These are phyloP conservation scores for Arabidopsis lyrata DNA, from an alignment of 441 rosid genomes.

Conservation along the genomic window DNA sequence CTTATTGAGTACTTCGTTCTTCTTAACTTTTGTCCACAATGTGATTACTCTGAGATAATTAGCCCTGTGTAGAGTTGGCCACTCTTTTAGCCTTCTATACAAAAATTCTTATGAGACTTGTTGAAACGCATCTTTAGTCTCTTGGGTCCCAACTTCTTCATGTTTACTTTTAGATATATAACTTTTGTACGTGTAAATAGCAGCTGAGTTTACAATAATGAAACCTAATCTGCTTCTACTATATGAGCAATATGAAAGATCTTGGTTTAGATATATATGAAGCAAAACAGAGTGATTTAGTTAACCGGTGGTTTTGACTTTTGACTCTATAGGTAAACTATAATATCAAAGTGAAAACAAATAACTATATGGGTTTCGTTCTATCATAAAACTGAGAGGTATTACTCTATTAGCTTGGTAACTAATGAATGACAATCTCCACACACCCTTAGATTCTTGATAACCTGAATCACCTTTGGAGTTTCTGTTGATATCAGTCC, in stretches of 20 bases:
- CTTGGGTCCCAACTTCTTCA: neutral
- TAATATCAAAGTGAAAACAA: too few relatives aligned
- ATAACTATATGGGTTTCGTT: too few relatives aligned
- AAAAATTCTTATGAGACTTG: neutral
- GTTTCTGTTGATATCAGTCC: slow-evolving; percentile 15
- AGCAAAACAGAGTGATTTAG: neutral
- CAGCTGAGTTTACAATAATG: neutral
- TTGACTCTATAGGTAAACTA: too few relatives aligned
- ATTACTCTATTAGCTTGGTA: slow-evolving; percentile 39
- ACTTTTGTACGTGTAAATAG: neutral
- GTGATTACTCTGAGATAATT: neutral
- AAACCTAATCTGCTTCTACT: neutral
- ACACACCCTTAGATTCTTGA: too few relatives aligned
- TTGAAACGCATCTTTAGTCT: neutral
- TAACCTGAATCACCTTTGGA: slow-evolving; percentile 32
- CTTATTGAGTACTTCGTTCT: neutral
- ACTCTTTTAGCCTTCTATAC: neutral
- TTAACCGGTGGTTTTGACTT: too few relatives aligned
- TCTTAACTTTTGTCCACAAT: neutral
- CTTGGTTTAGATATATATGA: neutral
- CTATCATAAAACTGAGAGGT: too few relatives aligned
- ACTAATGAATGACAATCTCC: slow-evolving; percentile 14
- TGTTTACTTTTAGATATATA: neutral
- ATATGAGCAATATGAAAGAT: neutral
- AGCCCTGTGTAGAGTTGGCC: neutral